Base-by-base conservation (phyloP, 257 asterid genomes). In the Mentha longifolia region DNA sequence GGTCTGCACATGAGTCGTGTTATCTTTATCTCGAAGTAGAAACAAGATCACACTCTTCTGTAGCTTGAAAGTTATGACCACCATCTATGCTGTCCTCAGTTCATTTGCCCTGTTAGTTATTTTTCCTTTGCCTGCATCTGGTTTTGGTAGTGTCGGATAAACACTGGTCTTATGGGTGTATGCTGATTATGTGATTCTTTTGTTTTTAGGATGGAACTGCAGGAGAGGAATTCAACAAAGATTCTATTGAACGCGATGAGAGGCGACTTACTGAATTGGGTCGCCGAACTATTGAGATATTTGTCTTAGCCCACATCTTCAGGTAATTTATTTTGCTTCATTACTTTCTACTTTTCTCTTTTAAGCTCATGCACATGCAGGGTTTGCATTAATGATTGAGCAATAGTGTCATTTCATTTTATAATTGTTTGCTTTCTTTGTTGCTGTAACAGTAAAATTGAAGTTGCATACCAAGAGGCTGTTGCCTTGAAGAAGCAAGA, bases 231-330 rank as follows among this genome's bases (percentile, higher is more conserved):
- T 83, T 86, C 60, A 89, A 81, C 78, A 86, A 84, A 80, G 95
- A 92, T 78, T 86, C 92, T 70, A 78, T 87, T 69, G 96, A 86
- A 67, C 85, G 90, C 39, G 98, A 89, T 57, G 97, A 92, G 87
- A 89, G 95, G 81, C 85, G 98, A 60, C 91, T 95, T 50, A 89
- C 98, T 78, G 97, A 89, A 79, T 83, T 95, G 78, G 99, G 99
- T 66, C 92, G 98, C 42, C 88, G 97, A 68, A 95, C 99, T 69
- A 88, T 95, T 69, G 99, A 95, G 82, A 88, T 88, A 77, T 89
- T 89, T 75, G 86, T 89, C 70, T 83, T 95, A 22, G 90, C 87
- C 67, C 96, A 95, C 73, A 85, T 95, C 65, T 95, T 89, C 84
- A 95, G 97, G 99, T 91, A 83, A 42, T 45, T 37, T 3, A 64